phyloP scores from a whole-genome alignment of 352 stramenopile genomes.

The Aphanomyces astaci region DNA sequence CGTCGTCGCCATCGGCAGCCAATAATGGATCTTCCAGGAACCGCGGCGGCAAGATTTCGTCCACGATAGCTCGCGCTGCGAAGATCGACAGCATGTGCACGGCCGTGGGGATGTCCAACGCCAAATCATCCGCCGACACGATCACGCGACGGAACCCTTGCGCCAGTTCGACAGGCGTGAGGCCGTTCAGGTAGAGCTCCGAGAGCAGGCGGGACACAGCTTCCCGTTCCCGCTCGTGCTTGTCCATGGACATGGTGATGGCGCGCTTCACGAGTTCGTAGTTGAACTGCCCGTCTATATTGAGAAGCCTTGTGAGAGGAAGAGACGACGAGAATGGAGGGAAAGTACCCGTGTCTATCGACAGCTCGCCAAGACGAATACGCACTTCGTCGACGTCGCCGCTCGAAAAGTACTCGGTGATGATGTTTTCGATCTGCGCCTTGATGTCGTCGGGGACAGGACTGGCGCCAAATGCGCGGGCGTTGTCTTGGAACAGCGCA shows the following conservation, averaged over 20 bases:
- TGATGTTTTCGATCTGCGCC: conserved; percentile 83
- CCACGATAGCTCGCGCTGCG: conserved; percentile 94
- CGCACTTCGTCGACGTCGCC: conserved; percentile 87
- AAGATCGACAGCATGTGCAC: conserved; percentile 94
- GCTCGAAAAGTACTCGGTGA: conserved; percentile 84
- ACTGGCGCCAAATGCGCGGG: conserved; percentile 9
- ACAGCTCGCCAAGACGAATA: conserved; percentile 27
- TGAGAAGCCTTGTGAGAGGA: neutral
- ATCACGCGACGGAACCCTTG: conserved; percentile 96
- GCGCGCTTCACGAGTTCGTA: conserved; percentile 93
- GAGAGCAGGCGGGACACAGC: conserved; percentile 89
- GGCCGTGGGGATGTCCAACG: conserved; percentile 90
- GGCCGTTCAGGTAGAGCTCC: conserved; percentile 85
- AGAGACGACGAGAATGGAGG: neutral
- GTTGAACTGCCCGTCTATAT: conserved; percentile 53
- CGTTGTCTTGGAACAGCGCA: conserved; percentile 14
- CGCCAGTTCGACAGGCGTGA: conserved; percentile 66
- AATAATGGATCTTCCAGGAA: conserved; percentile 97
- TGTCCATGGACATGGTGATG: conserved; percentile 94
- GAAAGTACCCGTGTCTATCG: conserved; percentile 3
- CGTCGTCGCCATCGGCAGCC: conserved; percentile 85
- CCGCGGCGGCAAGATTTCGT: conserved; percentile 97
- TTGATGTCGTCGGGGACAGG: conserved; percentile 70
- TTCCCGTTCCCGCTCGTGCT: conserved; percentile 88
- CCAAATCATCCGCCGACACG: conserved; percentile 92